Evolutionary conservation across 176 grass and related monocot genomes (phyloP).

Genomic region (Carex pumila): DNA sequence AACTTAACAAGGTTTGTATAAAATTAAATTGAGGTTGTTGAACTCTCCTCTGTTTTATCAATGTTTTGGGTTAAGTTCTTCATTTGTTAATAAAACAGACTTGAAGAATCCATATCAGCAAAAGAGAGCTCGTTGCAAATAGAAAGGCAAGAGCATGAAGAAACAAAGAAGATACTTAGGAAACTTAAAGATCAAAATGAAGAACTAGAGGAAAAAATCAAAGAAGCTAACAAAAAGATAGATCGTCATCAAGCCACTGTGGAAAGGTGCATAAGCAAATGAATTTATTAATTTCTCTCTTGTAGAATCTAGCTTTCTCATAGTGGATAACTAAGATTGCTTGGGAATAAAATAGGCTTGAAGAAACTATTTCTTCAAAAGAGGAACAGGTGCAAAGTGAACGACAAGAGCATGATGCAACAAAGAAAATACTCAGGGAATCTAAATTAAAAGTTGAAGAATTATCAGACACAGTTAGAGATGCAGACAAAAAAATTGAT

Average conservation of each 20-base stretch:
- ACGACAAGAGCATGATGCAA: slow-evolving; percentile 19
- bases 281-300: not conserved
- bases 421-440: slow-evolving; percentile 26
- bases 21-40: not conserved
- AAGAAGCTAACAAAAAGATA: slow-evolving; percentile 20
- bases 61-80: slow-evolving; percentile 8
- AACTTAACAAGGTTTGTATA: slow-evolving; percentile 47
- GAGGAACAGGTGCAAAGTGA: slow-evolving; percentile 18
- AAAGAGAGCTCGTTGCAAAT: slow-evolving; percentile 26
- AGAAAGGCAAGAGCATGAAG: slow-evolving; percentile 29
- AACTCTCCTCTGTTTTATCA: not conserved
- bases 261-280: slow-evolving; percentile 6
- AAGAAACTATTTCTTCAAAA: slow-evolving; percentile 20
- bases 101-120: slow-evolving; percentile 5
- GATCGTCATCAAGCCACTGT: not conserved
- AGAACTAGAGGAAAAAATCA: slow-evolving; percentile 9
- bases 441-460: slow-evolving; percentile 11
- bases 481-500: slow-evolving; percentile 22
- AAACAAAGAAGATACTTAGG: not conserved
- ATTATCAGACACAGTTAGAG: slow-evolving; percentile 17
- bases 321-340: slow-evolving; percentile 1
- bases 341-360: slow-evolving; percentile 7
- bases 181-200: slow-evolving; percentile 12
- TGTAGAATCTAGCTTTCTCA: not conserved
- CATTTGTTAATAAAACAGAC: not conserved